Percentiles rank a stretch among this genome's conserved stretches.
Conservation (phyloP, 192 early-diverging fungal species). For the Coemansia sp. region DNA sequence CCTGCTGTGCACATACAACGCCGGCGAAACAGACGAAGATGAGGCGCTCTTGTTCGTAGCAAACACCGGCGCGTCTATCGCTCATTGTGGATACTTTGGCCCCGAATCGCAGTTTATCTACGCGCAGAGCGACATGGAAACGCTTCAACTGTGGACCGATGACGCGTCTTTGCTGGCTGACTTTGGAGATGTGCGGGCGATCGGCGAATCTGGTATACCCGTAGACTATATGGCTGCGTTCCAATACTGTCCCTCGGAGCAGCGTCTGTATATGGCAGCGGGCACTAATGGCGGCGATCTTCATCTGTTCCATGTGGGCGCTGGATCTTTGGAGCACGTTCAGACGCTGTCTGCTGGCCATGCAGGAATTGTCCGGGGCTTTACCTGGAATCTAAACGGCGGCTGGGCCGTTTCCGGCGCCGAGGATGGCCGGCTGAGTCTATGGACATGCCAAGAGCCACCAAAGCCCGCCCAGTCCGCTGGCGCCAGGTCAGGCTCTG, state of each 20-base stretch:
- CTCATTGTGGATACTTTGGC: conserved; percentile 87
- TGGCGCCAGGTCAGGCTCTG: not conserved
- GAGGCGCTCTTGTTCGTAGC: conserved; percentile 80
- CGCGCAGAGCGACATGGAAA: conserved; percentile 86
- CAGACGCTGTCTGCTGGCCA: conserved; percentile 78
- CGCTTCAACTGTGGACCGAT: conserved; percentile 72
- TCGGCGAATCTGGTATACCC: conserved; percentile 41
- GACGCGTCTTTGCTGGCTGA: conserved; percentile 54
- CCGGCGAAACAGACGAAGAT: conserved; percentile 75
- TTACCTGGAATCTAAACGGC: conserved; percentile 64
- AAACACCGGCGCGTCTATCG: conserved; percentile 80
- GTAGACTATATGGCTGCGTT: conserved; percentile 86
- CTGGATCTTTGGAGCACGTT: conserved; percentile 70
- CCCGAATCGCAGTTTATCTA: conserved; percentile 86
- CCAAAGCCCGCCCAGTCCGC: not conserved
- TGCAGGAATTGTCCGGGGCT: conserved; percentile 78
- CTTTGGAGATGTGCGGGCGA: conserved; percentile 81
- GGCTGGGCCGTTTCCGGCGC: conserved; percentile 69
- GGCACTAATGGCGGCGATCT: conserved; percentile 78
- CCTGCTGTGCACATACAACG: conserved; percentile 72
- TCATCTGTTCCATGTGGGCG: conserved; percentile 75
- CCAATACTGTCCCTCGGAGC: conserved; percentile 61
- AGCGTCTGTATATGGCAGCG: conserved; percentile 73
- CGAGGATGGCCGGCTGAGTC: conserved; percentile 71
- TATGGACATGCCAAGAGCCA: conserved; percentile 56